phyloP scores from a whole-genome alignment of 192 early-diverging fungal genomes.

The Neocallimastix lanati region DNA sequence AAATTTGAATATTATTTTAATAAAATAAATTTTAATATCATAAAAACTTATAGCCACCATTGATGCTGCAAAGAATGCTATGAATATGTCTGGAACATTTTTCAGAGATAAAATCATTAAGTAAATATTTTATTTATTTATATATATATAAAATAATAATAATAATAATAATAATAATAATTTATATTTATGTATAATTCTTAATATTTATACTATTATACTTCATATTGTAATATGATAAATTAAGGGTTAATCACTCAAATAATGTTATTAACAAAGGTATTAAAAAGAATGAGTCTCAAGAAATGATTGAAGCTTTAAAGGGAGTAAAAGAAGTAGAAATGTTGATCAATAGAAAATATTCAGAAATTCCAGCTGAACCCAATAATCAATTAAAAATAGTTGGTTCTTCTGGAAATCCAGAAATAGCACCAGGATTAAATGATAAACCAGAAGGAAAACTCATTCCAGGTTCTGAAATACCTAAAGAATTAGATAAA shows the following conservation, averaged over 20 bases:
- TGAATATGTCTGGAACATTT: conserved; percentile 43
- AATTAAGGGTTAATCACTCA: conserved; percentile 42
- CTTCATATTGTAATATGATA: too few species aligned
- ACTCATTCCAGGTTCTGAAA: conserved; percentile 1
- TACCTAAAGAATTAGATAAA: not conserved
- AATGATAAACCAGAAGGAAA: conserved; percentile 3
- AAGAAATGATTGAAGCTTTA: conserved; percentile 19
- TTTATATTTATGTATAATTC: too few species aligned
- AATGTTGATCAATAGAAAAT: conserved; percentile 17
- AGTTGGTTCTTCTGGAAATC: not conserved
- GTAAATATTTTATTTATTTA: too few species aligned
- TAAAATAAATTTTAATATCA: too few species aligned
- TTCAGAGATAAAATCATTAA: conserved; percentile 45
- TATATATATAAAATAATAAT: too few species aligned
- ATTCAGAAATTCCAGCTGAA: conserved; percentile 5
- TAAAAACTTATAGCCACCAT: conserved; percentile 16
- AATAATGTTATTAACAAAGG: conserved; percentile 61
- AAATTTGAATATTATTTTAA: too few species aligned
- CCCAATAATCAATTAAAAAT: not conserved
- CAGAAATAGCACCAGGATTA: conserved; percentile 2
- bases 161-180: too few species aligned
- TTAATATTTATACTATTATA: too few species aligned
- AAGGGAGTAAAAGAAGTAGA: conserved; percentile 28
- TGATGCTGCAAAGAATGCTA: conserved; percentile 29
- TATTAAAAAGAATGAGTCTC: conserved; percentile 15